Evolutionary conservation across 164 flowering plant species (phyloP), one percentile per base, ranked within the genome.

Genomic region (Magnolia officinalis): DNA sequence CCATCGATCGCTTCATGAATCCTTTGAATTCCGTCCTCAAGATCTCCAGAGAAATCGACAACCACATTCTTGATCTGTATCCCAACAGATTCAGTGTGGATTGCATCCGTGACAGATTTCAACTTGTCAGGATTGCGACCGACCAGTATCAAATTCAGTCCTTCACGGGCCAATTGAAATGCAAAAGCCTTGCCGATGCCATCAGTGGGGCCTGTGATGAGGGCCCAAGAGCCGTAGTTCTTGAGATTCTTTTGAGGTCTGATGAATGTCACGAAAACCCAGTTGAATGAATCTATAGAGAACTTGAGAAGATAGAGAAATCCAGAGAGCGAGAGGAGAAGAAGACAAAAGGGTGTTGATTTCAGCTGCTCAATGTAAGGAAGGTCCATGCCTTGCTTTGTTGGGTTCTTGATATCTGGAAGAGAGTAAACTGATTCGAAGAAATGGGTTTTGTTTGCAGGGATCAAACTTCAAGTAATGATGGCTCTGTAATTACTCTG

Each of bases 151-250:
- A 95, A 76, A 75, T 93, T 91, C 45, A 95, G 88, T 8, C 96
- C 97, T 71, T 87, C 87, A 6, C 85, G 65, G 65, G 98, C 98
- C 61, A 95, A 80, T 71, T 93, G 86, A 70, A 93, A 92, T 18
- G 97, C 96, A 70, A 93, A 88, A 69, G 82, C 89, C 68, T 91
- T 93, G 16, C 98, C 98, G n/a, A 95, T 93, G 19, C 98, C 98
- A 70, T 95, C 97, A 5, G 98, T 93, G 2, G 92, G 89, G 9
- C 98, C 98, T 10, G 98, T 95, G 0, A 95, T 86, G 0, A 95
- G 78, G 1, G 98, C 98, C 98, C 98, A 95, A 0, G 98, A 92
- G 0, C 98, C 98, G 75, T 95, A 95, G 55, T 86, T 87, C 81
- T 85, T 89, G 67, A 95, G 85, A 78, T 95, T 87, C 87, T 95